Evolutionary conservation across 495 filamentous ascomycete genomes (phyloP).

Genomic region (Lentithecium fluviatile): DNA sequence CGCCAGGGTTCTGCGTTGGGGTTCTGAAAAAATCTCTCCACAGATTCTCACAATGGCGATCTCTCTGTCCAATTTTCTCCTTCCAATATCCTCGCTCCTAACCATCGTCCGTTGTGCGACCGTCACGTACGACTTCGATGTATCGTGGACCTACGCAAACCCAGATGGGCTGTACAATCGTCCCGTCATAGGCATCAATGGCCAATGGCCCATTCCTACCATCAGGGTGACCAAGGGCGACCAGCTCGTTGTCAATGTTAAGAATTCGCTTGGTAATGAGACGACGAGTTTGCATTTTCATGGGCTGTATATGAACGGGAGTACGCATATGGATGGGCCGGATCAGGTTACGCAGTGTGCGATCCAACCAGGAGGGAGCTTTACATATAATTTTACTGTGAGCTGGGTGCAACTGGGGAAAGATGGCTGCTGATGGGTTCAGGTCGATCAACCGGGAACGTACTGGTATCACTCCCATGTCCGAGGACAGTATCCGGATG

Average conservation of each 20-base stretch:
- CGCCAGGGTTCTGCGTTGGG: not conserved
- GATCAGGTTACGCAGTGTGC: slow-evolving; percentile 42
- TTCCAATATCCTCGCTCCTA: slow-evolving; percentile 42
- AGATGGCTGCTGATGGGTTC: slow-evolving; percentile 38
- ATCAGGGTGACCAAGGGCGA: slow-evolving; percentile 31
- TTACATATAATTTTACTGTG: slow-evolving; percentile 41
- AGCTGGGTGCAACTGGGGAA: slow-evolving; percentile 70
- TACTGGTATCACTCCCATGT: slow-evolving; percentile 37
- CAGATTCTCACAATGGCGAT: slow-evolving; percentile 41
- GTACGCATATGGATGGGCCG: slow-evolving; percentile 33
- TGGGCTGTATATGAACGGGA: slow-evolving; percentile 31
- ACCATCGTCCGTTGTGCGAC: slow-evolving; percentile 53
- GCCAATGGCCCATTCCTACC: slow-evolving; percentile 33
- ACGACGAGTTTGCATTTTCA: slow-evolving; percentile 35
- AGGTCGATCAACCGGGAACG: slow-evolving; percentile 40
- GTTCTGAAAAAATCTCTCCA: not conserved
- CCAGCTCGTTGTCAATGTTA: slow-evolving; percentile 33
- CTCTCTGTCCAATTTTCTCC: slow-evolving; percentile 43
- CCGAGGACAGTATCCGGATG: slow-evolving; percentile 33
- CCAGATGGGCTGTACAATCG: slow-evolving; percentile 70
- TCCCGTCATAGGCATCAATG: slow-evolving; percentile 51
- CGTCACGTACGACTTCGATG: slow-evolving; percentile 73
- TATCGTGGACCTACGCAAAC: slow-evolving; percentile 77
- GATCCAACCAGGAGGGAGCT: slow-evolving; percentile 30
- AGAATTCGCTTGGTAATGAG: slow-evolving; percentile 48